phyloP scores from a whole-genome alignment of 495 filamentous ascomycete genomes.

The Tricharina praecox region DNA sequence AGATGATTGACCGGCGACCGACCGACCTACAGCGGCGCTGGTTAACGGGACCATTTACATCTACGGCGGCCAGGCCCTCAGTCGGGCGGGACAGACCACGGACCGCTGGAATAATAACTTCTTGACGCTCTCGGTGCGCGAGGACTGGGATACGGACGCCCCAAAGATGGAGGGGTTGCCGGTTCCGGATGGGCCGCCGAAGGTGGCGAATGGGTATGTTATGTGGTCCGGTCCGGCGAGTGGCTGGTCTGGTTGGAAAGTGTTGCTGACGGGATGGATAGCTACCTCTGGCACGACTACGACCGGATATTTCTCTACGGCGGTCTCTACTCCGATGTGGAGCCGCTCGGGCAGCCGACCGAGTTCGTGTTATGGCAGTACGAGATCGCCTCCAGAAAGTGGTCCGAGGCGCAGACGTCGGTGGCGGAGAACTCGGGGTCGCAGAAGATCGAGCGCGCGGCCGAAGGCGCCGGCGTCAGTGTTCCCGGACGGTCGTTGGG shows the following conservation, averaged over 20 bases:
- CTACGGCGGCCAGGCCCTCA: conserved; percentile 51
- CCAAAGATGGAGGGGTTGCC: conserved; percentile 45
- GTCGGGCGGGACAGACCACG: conserved; percentile 33
- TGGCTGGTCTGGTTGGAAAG: no score
- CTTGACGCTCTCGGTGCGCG: conserved; percentile 46
- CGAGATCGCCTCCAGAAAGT: conserved; percentile 37
- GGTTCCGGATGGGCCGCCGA: conserved; percentile 49
- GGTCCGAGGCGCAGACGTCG: conserved; percentile 30
- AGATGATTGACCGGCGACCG: no score
- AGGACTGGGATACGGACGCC: conserved; percentile 45
- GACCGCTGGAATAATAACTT: conserved; percentile 61
- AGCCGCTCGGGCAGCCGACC: conserved; percentile 32
- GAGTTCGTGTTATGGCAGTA: conserved; percentile 51
- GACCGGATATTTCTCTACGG: conserved; percentile 54
- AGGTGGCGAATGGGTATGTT: conserved; percentile 42
- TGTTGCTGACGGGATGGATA: neutral
- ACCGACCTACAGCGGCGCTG: conserved; percentile 29
- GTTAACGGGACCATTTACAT: conserved; percentile 59
- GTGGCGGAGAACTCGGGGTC: conserved; percentile 15
- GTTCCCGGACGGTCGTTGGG: conserved; percentile 49
- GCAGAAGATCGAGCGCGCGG: conserved; percentile 36
- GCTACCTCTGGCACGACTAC: conserved; percentile 51
- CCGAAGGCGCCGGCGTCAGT: conserved; percentile 53
- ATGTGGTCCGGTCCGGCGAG: neutral
- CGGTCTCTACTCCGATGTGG: conserved; percentile 48